Base-by-base conservation (phyloP, 2,329 filamentous ascomycete species). In the Fusarium sororula region DNA sequence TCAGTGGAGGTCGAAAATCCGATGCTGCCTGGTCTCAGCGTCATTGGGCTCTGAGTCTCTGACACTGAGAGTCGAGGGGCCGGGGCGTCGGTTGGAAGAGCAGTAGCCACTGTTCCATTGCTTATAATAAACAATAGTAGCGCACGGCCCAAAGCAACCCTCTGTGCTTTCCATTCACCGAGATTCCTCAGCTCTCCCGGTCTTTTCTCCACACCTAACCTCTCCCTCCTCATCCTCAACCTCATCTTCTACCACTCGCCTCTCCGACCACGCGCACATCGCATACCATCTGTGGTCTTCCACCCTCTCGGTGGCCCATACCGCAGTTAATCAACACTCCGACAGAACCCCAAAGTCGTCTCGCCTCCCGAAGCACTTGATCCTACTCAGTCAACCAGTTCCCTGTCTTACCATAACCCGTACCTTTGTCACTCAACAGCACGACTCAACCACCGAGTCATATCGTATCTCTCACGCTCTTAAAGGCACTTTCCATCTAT, bases 301-400 rank as follows among this genome's bases (percentile, higher is more conserved):
- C 1, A 13, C 1, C 42, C 7, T 20, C 42, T 14, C 1, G 24
- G 17, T 26, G 11, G 6, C 24, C 7, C 3, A 26, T 13, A 20
- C 7, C 3, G 0, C 17, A 26, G 7, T 13, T 20, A 26, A 2
- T 14, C 24, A 45, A 3, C 24, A 20, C 9, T 5, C 7, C 17
- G 24, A 45, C 11, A 3, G 5, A 26, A 45, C 3, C 42, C 1
- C 24, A 4, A 6, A 13, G 24, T 6, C 24, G 5, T 20, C 24
- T 26, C 17, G 17, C 2, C 0, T 26, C 24, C 44, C 24, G 0
- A 20, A 14, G 7, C 44, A 6, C 4, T 45, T 2, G 0, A 1
- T 26, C n/a, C 44, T 0, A 14, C 44, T 6, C 24, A 1, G 12
- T 47, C 18, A 0, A 20, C 18, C 24, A 47, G 3, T 26, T 7